Conservation (phyloP, 352 stramenopile genomes). For the Globisporangium camurandrum region DNA sequence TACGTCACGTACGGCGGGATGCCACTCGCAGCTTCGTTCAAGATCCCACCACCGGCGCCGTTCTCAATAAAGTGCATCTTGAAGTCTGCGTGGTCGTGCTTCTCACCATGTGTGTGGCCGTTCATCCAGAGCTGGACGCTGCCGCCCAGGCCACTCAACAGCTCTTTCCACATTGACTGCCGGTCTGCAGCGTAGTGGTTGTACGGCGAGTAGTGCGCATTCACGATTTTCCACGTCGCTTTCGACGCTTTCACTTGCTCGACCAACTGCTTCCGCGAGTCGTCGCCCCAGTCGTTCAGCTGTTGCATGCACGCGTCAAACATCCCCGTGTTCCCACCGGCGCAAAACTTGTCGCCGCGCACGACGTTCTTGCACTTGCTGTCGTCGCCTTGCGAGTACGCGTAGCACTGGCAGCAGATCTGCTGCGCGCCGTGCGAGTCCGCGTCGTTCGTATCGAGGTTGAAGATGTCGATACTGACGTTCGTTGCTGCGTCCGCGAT, state of each 20-base stretch:
- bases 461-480: constrained; percentile 82
- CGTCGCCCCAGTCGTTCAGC: constrained; percentile 58
- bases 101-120: constrained; percentile 73
- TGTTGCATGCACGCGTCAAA: constrained; percentile 56
- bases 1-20: constrained; percentile 45
- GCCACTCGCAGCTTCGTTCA: constrained; percentile 69
- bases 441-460: constrained; percentile 76
- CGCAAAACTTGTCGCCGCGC: constrained; percentile 40
- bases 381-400: constrained; percentile 44
- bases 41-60: constrained; percentile 68
- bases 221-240: constrained; percentile 82
- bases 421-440: constrained; percentile 55
- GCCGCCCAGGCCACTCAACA: constrained; percentile 31
- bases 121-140: constrained; percentile 68
- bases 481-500: constrained; percentile 44
- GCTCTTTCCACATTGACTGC: constrained; percentile 56
- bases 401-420: constrained; percentile 82
- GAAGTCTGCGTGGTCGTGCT: constrained; percentile 54
- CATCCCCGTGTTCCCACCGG: constrained; percentile 42
- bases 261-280: constrained; percentile 54
- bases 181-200: constrained; percentile 52
- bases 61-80: constrained; percentile 75
- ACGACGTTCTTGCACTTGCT: constrained; percentile 43
- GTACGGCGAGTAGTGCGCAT: constrained; percentile 77
- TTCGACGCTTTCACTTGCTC: constrained; percentile 44